Base-by-base conservation (phyloP, 2,329 filamentous ascomycete genomes). In the Dactylellina cionopaga region DNA sequence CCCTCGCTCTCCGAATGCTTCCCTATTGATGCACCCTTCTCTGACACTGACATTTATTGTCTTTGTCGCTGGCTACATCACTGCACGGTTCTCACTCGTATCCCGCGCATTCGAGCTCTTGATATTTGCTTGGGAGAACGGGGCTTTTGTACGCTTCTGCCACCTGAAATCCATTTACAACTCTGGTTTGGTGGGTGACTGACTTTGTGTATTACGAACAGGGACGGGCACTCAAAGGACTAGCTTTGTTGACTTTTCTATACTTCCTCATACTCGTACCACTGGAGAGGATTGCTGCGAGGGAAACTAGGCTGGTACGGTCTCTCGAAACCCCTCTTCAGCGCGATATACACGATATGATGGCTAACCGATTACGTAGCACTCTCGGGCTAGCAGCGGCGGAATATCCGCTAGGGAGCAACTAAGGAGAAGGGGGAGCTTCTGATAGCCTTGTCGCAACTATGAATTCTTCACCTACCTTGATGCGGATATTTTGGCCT, bases 401-500 rank as follows among this genome's bases (percentile, higher is more conserved):
- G 92, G 92, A 74, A 91, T 98, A 77, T 99, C 95, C 76, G 95
- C 96, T 74, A 88, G 94, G 79, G 96, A 99, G 84, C 94, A 99
- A 83, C 84, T 99, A 77, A 89, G 92, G 82, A 90, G 95, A 78
- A 88, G 95, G 81, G 95, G 95, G 77, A 99, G 95, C 71, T 98
- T 99, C 82, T 98, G 87, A 85, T 13, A 52, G 56, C 64, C 46
- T 62, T 47, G 33, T 56, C 63, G 33, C 47, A 24, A 71, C 95
- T 91, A 93, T 91, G 68, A 37, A 51, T 47, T 19, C 52, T 35
- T 35, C 49, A 24, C 39, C 47, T 27, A 64, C 58, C 79, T 85
- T 98, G 84, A 92, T 98, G 89, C 92, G 95, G 84, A 89, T 99
- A 83, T 98, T 99, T 84, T 99, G 95, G 95, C 96, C 95, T 78